Evolutionary conservation across 345 rosid species (phyloP), one percentile per base, ranked within the genome.

Genomic region (Brassica rapa): DNA sequence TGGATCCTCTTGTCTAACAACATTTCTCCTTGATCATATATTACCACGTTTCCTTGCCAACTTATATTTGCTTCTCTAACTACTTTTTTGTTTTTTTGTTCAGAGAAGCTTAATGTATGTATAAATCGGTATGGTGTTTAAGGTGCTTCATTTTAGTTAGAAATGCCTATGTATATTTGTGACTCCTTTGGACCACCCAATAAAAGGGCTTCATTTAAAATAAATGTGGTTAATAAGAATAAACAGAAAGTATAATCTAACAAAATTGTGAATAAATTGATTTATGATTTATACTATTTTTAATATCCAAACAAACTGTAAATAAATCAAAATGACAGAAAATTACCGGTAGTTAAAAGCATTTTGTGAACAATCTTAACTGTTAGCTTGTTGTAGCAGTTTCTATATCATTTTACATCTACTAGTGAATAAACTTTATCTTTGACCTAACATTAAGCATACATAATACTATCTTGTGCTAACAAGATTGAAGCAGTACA

Each of bases 1-100:
- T 77, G 80, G 68, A 51, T 77, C 63, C 23, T 62, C 37, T 57
- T 10, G 6, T 60, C 37, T n/a, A n/a, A 35, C 72, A 33, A 74
- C 21, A 33, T 32, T 21, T 12, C 11, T 41, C 30, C 10, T 27
- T 59, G 35, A 23, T 59, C 53, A 66, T 57, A 66, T 63, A 32
- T 56, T 55, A 74, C 72, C 72, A 66, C 57, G 4, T 25, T 35
- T 27, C 21, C 29, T 37, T 51, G 63, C 62, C 55, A 46, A 21
- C 3, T 14, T 21, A 5, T 61, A 8, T 14, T 59, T 69, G 70
- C 70, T 68, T 46, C 70, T 60, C 73, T 32, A 61, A 9, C 53
- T 32, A 4, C 7, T 39, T 32, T 32, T 66, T 65, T 67, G 24
- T 55, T 41, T 55, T 9, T 15, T 75, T 67, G 29, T 60, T 12